These are phyloP conservation scores for Prunus kanzakura DNA, from an alignment of 306 rosid species.

Conservation along the genomic window DNA sequence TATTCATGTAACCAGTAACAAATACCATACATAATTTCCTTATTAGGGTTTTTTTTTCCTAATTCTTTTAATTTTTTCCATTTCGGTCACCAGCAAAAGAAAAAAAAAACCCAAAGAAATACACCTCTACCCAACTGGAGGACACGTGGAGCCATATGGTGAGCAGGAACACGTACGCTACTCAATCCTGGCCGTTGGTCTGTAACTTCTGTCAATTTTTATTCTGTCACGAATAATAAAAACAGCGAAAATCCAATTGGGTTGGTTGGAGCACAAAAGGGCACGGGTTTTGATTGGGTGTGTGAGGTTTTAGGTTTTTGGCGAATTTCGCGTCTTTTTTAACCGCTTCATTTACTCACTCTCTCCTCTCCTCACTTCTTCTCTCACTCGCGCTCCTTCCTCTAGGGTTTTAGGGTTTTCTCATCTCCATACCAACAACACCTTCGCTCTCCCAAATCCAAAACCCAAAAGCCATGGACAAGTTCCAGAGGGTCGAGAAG, in stretches of 20 bases:
- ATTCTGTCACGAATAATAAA: too few species aligned
- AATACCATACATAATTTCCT: too few species aligned
- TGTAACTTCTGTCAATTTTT: background rate
- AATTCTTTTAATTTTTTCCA: too few species aligned
- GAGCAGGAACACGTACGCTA: background rate
- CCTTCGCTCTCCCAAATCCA: conserved; percentile 10
- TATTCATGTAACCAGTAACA: too few species aligned
- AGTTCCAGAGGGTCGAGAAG: conserved; percentile 89
- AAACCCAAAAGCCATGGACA: conserved; percentile 55
- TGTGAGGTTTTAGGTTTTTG: background rate
- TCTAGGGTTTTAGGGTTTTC: conserved; percentile 70
- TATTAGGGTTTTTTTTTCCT: too few species aligned
- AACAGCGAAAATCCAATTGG: background rate
- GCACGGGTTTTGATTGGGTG: background rate
- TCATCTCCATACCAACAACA: background rate
- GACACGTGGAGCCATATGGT: background rate
- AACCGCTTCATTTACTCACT: background rate
- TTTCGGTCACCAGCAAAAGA: too few species aligned
- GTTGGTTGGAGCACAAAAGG: background rate
- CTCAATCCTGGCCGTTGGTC: background rate
- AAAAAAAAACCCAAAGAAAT: too few species aligned
- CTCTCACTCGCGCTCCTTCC: background rate
- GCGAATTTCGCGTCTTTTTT: background rate
- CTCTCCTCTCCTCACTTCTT: background rate
- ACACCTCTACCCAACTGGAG: too few species aligned